Evolutionary conservation across 805 yeast genomes (phyloP), one percentile per base, ranked within the genome.

Genomic region (Cyberlindnera americana): DNA sequence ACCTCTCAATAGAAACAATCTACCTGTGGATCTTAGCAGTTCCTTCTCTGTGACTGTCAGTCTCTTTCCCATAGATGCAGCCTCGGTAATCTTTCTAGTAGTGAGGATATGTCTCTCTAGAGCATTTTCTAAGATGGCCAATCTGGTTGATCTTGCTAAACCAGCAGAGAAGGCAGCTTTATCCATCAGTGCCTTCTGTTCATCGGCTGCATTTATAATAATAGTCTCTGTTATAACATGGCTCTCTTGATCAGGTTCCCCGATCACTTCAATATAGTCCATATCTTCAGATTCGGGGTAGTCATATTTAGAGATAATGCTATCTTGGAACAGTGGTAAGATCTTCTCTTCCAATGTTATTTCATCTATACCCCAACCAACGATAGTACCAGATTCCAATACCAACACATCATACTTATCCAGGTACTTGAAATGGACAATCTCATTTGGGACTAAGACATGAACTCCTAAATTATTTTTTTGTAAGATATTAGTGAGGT

Each of bases 151-250:
- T 50, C 96, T 65, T 0, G 96, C 82, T 23, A 90, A 65, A 0
- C 96, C 96, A 38, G 86, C 81, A 2, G 95, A 82, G 60, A 89
- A 89, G 0, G 96, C 96, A 9, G 89, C 83, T 64, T 83, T 87
- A 54, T 88, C 95, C 27, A 85, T 62, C 25, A 82, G 52, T 27
- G 74, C 69, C 44, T 75, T 69, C n/a, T 69, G 63, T 5, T 53
- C 50, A 8, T 67, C 65, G 1, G 58, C 52, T 2, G 80, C 81
- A 44, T 73, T 75, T n/a, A 89, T 69, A 16, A 83, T 70, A 33
- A 89, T 75, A 2, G 83, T 72, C 46, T 89, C 96, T 8, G 84
- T 85, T 19, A 73, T 72, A 65, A 83, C 69, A 37, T 71, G 65
- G 34, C 73, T 73, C 4, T 68, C 63, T 8, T 49, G 49, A 2